Percentiles rank a stretch among this genome's conserved stretches.
Conservation (phyloP, 139 green algal species). For the Eudorina sp. region DNA sequence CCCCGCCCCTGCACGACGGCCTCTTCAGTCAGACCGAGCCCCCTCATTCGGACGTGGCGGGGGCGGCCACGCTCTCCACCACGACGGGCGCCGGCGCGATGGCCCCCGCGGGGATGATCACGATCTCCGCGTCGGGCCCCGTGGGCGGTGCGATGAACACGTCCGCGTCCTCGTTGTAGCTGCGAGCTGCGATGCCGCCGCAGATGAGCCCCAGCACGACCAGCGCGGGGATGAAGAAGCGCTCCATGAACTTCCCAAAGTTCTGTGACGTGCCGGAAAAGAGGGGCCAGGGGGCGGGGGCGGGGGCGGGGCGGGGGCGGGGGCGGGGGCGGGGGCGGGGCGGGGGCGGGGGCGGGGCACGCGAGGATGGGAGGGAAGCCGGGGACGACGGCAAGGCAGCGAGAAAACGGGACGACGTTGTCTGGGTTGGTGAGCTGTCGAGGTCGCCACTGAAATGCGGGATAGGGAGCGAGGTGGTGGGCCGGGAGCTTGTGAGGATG, state of each 20-base stretch:
- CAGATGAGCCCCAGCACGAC: slow-evolving; percentile 60
- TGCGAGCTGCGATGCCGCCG: slow-evolving; percentile 54
- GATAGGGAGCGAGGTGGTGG: too few relatives aligned
- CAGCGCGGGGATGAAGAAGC: slow-evolving; percentile 62
- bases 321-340: too few relatives aligned
- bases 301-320: too few relatives aligned
- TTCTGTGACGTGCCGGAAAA: background rate
- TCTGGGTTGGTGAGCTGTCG: too few relatives aligned
- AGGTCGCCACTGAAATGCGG: too few relatives aligned
- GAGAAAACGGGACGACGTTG: too few relatives aligned
- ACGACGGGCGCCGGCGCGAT: background rate
- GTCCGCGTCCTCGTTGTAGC: slow-evolving; percentile 51
- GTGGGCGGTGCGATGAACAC: slow-evolving; percentile 37
- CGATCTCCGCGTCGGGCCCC: background rate
- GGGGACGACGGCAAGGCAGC: too few relatives aligned
- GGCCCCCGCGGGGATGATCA: slow-evolving; percentile 22
- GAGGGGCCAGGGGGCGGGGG: too few relatives aligned
- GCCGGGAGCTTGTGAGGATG: too few relatives aligned
- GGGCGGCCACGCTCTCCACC: background rate
- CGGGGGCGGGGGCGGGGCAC: too few relatives aligned
- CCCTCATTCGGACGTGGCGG: background rate
- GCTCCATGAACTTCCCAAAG: slow-evolving; percentile 58
- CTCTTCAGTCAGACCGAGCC: background rate
- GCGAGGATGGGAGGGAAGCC: too few relatives aligned
- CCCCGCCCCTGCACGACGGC: background rate